phyloP scores from a whole-genome alignment of 2,329 filamentous ascomycete genomes.

The Onygenales sp. region DNA sequence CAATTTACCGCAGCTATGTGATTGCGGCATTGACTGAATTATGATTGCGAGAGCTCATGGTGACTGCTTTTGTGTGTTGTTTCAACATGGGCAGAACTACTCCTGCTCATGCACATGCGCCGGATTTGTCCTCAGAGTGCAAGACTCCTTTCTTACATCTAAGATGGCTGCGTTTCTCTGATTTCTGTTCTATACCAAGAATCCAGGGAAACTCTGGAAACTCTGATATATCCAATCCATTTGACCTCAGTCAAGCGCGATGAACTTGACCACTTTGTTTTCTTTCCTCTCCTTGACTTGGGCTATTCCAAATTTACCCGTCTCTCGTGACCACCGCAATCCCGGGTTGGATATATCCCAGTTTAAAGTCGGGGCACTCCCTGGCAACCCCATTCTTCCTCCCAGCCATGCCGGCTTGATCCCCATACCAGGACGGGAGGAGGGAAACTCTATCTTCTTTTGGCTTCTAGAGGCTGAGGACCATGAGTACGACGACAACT shows the following conservation, averaged over 20 bases:
- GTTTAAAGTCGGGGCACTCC: conserved; percentile 22
- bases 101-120: too few species aligned
- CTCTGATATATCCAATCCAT: too few species aligned
- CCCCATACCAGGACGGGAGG: conserved; percentile 17
- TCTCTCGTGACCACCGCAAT: not conserved
- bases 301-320: not conserved
- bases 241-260: not conserved
- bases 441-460: conserved; percentile 27
- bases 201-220: too few species aligned
- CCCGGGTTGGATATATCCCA: conserved; percentile 8
- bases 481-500: conserved; percentile 19
- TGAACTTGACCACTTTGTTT: not conserved
- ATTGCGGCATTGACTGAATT: not conserved
- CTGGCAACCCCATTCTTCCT: conserved; percentile 19
- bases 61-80: too few species aligned
- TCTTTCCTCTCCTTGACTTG: not conserved
- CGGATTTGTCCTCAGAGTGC: not conserved
- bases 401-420: conserved; percentile 27
- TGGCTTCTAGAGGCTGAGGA: conserved; percentile 28
- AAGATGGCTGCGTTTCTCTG: too few species aligned
- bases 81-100: too few species aligned
- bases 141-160: not conserved
- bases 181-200: not conserved
- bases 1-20: not conserved
- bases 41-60: not conserved